Conservation (phyloP, 352 stramenopile species). For the Elongisporangium prolatum region DNA sequence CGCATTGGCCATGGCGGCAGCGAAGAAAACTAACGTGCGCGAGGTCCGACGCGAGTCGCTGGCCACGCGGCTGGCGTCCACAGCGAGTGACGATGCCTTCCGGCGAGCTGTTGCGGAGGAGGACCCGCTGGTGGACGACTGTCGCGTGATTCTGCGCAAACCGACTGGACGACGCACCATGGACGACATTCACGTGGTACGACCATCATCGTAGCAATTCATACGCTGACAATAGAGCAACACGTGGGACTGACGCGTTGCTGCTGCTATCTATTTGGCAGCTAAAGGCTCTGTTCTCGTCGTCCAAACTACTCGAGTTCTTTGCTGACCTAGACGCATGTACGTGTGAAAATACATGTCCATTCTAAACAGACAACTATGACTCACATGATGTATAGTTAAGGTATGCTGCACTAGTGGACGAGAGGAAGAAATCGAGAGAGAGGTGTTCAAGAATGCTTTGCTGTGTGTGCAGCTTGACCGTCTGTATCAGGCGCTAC, state of each 20-base stretch:
- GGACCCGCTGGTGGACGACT: constrained; percentile 40
- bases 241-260: neutral
- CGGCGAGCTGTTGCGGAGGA: constrained; percentile 35
- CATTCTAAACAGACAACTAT: neutral
- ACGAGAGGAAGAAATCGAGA: too few species aligned
- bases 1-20: neutral
- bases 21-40: constrained; percentile 1
- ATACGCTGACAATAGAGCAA: neutral
- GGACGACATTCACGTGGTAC: constrained; percentile 68
- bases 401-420: neutral
- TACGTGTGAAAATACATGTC: constrained; percentile 18
- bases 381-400: neutral
- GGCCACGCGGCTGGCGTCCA: constrained; percentile 40
- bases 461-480: constrained; percentile 33
- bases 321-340: constrained; percentile 77
- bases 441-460: too few species aligned
- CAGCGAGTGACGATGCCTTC: constrained; percentile 34
- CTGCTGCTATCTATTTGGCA: constrained; percentile 10
- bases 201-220: neutral
- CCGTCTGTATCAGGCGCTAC: constrained; percentile 71
- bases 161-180: constrained; percentile 45
- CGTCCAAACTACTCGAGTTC: constrained; percentile 75
- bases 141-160: constrained; percentile 53
- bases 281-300: constrained; percentile 70
- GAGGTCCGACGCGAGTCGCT: constrained; percentile 27